These are phyloP conservation scores for Trifolium repens DNA, from an alignment of 306 rosid genomes.

Conservation along the genomic window DNA sequence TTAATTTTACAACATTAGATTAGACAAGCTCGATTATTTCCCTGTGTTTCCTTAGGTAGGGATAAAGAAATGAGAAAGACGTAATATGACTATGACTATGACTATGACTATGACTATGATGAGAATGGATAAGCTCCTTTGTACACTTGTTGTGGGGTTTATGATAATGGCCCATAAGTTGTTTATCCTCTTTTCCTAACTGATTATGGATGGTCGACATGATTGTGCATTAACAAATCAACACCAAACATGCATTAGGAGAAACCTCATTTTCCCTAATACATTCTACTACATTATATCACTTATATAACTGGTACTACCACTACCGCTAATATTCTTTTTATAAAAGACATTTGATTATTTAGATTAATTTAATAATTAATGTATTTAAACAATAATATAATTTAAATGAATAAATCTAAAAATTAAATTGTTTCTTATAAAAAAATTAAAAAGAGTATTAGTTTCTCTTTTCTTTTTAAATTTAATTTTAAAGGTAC, in stretches of 20 bases:
- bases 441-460: too few relatives aligned
- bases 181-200: conserved; percentile 12
- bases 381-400: too few relatives aligned
- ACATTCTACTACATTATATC: not conserved
- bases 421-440: too few relatives aligned
- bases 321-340: too few relatives aligned
- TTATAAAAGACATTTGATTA: too few relatives aligned
- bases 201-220: conserved; percentile 6
- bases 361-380: too few relatives aligned
- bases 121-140: conserved; percentile 23
- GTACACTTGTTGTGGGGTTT: conserved; percentile 6
- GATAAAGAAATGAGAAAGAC: conserved; percentile 8
- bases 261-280: conserved; percentile 39
- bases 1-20: not conserved
- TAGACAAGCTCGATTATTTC: not conserved
- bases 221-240: conserved; percentile 31
- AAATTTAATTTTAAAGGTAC: not conserved
- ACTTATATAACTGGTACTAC: not conserved
- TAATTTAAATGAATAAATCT: too few relatives aligned
- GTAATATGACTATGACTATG: not conserved
- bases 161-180: conserved; percentile 5
- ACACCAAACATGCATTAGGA: conserved; percentile 25
- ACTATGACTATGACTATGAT: not conserved
- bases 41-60: not conserved
- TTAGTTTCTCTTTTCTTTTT: not conserved